Base-by-base conservation (phyloP, 148 eudicot genomes). In the Chenopodium berlandieri region DNA sequence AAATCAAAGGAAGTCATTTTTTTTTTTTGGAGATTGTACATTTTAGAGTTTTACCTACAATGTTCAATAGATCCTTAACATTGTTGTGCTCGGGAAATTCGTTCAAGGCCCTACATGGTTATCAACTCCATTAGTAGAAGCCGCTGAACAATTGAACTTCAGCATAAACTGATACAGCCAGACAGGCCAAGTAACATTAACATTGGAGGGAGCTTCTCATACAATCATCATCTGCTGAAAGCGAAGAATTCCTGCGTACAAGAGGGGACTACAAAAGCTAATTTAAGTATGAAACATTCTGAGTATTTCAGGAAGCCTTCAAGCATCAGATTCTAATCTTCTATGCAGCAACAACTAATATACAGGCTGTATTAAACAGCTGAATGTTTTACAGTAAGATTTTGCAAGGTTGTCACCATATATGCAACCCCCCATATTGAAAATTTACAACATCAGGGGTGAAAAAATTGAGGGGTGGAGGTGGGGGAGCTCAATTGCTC, bases 391-490 rank as follows among this genome's bases (percentile, higher is more conserved):
- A 75, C 64, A 17, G 65, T 80, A 56, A 65, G 20, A 54, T 63
- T 16, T 25, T 17, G 58, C 78, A 76, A 46, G 48, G 52, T 62
- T 78, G 69, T 65, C 31, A 40, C 75, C 65, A 78, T 73, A 34
- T 70, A 75, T 75, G 67, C 64, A 50, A 78, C 62, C 70, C 70
- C 62, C 67, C 71, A 80, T 52, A 84, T 69, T 73, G 75, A 63
- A 66, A 77, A 72, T 84, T 70, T 81, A 84, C 86, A 81, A 40
- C 83, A 72, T 25, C 65, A 34, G 30, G 75, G 78, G 71, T 56
- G 64, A 67, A 46, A 63, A 46, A 58, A 48, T 66, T 50, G 30
- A 64, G 80, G 58, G 40, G 37, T 4, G 82, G 75, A 40, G 50
- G 62, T 1, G 37, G 71, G 40, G 47, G 48, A n/a, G 6, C 27